Percentiles rank a stretch among this genome's conserved stretches.
phyloP scores from a whole-genome alignment of 2,329 filamentous ascomycete species.

The Paradendryphiella salina region DNA sequence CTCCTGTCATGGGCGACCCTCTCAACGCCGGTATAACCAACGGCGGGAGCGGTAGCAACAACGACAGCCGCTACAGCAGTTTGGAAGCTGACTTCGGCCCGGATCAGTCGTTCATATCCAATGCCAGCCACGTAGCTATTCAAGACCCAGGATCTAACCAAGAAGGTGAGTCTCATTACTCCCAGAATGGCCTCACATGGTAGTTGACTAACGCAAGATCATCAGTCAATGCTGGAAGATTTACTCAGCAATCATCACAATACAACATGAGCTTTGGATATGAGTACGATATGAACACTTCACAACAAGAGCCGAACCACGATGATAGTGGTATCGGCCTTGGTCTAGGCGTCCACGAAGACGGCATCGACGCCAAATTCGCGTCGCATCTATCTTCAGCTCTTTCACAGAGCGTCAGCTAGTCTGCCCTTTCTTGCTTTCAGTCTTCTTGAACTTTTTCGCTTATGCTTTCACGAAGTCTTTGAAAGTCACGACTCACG shows the following conservation, averaged over 20 bases:
- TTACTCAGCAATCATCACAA: slow-evolving; percentile 35
- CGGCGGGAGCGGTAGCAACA: slow-evolving; percentile 44
- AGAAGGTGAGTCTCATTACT: slow-evolving; percentile 36
- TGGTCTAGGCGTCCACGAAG: slow-evolving; percentile 41
- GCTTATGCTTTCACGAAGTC: slow-evolving; percentile 8
- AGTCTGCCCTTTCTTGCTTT: slow-evolving; percentile 9
- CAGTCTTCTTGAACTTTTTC: slow-evolving; percentile 10
- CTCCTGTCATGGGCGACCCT: slow-evolving; percentile 37
- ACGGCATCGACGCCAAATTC: slow-evolving; percentile 44
- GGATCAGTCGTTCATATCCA: slow-evolving; percentile 41
- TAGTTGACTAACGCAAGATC: slow-evolving; percentile 44
- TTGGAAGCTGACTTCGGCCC: slow-evolving; percentile 44
- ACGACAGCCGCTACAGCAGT: slow-evolving; percentile 47
- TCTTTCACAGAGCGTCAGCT: slow-evolving; percentile 30
- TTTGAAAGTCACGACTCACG: slow-evolving; percentile 16
- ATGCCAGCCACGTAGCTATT: slow-evolving; percentile 27
- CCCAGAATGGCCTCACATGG: slow-evolving; percentile 12
- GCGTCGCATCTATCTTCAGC: slow-evolving; percentile 30
- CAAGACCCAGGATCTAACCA: slow-evolving; percentile 29
- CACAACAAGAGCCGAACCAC: slow-evolving; percentile 39
- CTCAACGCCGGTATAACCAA: slow-evolving; percentile 39
- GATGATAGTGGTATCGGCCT: slow-evolving; percentile 45
- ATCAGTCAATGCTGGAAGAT: slow-evolving; percentile 42
- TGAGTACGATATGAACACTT: slow-evolving; percentile 37
- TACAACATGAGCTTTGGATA: slow-evolving; percentile 43